Percentiles rank a stretch among this genome's conserved stretches.
Evolutionary conservation across 2,329 filamentous ascomycete species (phyloP).

Genomic region (Huntiella bhutanensis): DNA sequence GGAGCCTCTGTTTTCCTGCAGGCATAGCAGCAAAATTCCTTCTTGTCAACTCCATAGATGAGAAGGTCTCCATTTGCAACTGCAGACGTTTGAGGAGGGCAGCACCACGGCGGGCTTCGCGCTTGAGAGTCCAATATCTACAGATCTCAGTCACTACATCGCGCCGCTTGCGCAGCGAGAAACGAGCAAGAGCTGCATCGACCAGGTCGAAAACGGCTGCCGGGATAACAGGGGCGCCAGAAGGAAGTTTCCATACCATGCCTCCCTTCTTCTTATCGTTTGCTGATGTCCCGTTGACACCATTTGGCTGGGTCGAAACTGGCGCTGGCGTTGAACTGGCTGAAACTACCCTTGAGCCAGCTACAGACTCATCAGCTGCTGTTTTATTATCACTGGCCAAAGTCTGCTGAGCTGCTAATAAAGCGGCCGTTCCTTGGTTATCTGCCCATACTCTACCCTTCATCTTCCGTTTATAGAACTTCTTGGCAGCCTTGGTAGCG

Average conservation of each 20-base stretch:
- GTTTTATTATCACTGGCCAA: background rate
- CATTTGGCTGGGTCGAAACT: background rate
- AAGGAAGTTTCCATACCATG: conserved; percentile 64
- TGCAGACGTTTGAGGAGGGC: conserved; percentile 84
- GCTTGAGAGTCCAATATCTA: conserved; percentile 94
- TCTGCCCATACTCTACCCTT: conserved; percentile 80
- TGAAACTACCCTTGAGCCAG: conserved; percentile 12
- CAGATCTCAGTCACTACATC: conserved; percentile 86
- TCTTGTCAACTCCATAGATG: conserved; percentile 89
- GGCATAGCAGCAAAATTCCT: conserved; percentile 92
- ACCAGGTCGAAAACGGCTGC: conserved; percentile 74
- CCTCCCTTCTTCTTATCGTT: conserved; percentile 4
- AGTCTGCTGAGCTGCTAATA: conserved; percentile 55
- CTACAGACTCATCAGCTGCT: background rate
- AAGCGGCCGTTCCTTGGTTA: conserved; percentile 64
- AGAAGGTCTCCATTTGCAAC: conserved; percentile 87
- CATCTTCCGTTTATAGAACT: conserved; percentile 81
- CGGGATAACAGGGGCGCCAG: conserved; percentile 85
- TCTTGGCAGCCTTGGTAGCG: conserved; percentile 66
- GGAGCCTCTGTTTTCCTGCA: conserved; percentile 56
- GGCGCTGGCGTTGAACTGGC: conserved; percentile 15
- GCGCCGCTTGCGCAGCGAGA: conserved; percentile 64
- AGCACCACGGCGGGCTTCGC: conserved; percentile 78
- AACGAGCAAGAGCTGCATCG: conserved; percentile 63
- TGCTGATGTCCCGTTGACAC: conserved; percentile 9